These are phyloP conservation scores for Russula vinacea DNA, from an alignment of 768 basidiomycete genomes.

Conservation along the genomic window DNA sequence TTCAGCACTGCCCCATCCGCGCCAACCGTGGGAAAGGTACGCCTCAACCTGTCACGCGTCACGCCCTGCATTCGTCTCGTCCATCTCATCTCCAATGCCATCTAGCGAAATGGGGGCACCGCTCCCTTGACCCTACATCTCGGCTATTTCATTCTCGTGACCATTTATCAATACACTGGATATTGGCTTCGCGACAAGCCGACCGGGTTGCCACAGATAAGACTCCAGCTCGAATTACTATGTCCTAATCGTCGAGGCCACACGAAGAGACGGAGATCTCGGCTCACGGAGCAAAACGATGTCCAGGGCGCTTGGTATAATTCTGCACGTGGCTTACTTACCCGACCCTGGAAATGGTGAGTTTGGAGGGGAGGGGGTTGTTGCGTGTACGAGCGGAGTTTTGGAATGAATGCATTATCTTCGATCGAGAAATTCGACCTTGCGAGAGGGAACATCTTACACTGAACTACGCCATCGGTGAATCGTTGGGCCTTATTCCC, in stretches of 20 bases:
- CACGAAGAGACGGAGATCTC: not conserved
- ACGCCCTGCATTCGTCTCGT: not conserved
- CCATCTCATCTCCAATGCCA: too few species aligned
- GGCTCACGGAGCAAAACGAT: not conserved
- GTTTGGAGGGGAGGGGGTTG: not conserved
- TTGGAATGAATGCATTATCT: not conserved
- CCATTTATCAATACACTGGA: not conserved
- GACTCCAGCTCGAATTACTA: not conserved
- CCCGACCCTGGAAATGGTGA: not conserved
- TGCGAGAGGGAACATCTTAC: not conserved
- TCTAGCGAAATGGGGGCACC: too few species aligned
- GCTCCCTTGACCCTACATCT: not conserved
- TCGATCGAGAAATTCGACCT: not conserved
- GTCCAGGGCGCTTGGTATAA: not conserved
- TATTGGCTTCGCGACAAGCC: not conserved
- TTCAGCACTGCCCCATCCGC: not conserved
- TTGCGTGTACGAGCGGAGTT: slow-evolving; percentile 4
- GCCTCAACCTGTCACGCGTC: not conserved
- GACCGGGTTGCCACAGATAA: not conserved
- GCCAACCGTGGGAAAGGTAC: not conserved
- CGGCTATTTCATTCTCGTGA: slow-evolving; percentile 1
- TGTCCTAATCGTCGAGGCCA: not conserved
- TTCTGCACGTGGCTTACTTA: not conserved
- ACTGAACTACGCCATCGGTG: not conserved
- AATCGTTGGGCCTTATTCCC: not conserved